Evolutionary conservation across 2,329 filamentous ascomycete genomes (phyloP), one percentile per base, ranked within the genome.

Genomic region (Pseudocercospora ulei): DNA sequence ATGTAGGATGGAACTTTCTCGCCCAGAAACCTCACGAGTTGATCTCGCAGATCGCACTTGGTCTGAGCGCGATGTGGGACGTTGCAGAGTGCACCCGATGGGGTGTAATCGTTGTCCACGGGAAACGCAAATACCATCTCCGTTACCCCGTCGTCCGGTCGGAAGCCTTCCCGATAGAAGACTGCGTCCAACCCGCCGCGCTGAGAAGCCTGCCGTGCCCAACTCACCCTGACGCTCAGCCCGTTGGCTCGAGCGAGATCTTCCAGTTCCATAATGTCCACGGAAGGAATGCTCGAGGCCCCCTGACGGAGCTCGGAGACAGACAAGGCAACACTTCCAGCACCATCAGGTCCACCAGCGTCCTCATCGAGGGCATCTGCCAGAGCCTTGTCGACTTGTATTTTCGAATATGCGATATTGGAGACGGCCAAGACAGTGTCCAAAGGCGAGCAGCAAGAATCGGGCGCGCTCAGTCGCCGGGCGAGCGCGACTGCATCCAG

Each of bases 361-460:
- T 39, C 28, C 4, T 19, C 19, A 13, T 39, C 29, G n/a, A 43
- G 35, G 12, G 25, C 16, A 6, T 39, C 14, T 11, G 42, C 28
- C 6, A 46, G n/a, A 8, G 28, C 19, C 14, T 26, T 27, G 18
- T 39, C 43, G 7, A n/a, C 7, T 7, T 25, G 30, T 11, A 40
- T 46, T 30, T 43, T 46, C 9, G 5, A 26, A 25, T 43, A 23
- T 8, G 39, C 35, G n/a, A 46, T 43, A 18, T 43, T 46, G 19
- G 28, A 17, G 23, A 46, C 31, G 11, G 43, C 43, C 19, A 46
- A 18, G 12, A 36, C 7, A 4, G 12, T 9, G 4, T 29, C 26
- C 26, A 11, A 26, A 11, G 24, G 24, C 17, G 26, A 16, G 13
- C 5, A 5, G n/a, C 8, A 9, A 12, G 29, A 11, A 4, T 4